These are phyloP conservation scores for Xerocomus cyaneibrunnescens DNA, from an alignment of 1,284 basidiomycete genomes.

Conservation along the genomic window DNA sequence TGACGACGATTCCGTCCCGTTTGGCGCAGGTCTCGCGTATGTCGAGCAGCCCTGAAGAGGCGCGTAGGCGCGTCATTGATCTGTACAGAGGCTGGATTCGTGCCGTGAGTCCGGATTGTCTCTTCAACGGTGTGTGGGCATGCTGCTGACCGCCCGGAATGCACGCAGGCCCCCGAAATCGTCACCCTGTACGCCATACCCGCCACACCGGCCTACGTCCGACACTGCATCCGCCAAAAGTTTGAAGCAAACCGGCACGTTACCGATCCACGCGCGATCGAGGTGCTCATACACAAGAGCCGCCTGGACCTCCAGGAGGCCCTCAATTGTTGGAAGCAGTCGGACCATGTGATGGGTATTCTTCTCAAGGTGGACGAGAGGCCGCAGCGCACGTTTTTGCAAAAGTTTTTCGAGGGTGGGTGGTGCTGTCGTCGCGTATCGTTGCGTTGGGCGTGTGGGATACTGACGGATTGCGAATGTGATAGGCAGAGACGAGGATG, in stretches of 20 bases:
- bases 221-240: slow-evolving; percentile 81
- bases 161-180: slow-evolving; percentile 83
- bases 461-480: slow-evolving; percentile 1
- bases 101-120: slow-evolving; percentile 53
- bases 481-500: slow-evolving; percentile 57
- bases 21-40: slow-evolving; percentile 71
- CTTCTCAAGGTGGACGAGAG: slow-evolving; percentile 52
- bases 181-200: slow-evolving; percentile 83
- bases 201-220: slow-evolving; percentile 78
- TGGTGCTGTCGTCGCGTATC: not conserved
- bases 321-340: slow-evolving; percentile 92
- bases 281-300: slow-evolving; percentile 86
- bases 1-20: slow-evolving; percentile 91
- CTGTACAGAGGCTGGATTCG: slow-evolving; percentile 95
- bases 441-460: not conserved
- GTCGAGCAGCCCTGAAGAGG: slow-evolving; percentile 64
- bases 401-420: slow-evolving; percentile 81
- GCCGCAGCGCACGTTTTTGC: slow-evolving; percentile 69
- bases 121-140: not conserved
- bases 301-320: slow-evolving; percentile 93
- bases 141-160: slow-evolving; percentile 1
- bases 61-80: slow-evolving; percentile 68
- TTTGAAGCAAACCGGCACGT: slow-evolving; percentile 89
- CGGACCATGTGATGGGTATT: slow-evolving; percentile 71
- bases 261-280: slow-evolving; percentile 81